Evolutionary conservation across 2,329 filamentous ascomycete genomes (phyloP).

Genomic region (Chaetomium globosum): DNA sequence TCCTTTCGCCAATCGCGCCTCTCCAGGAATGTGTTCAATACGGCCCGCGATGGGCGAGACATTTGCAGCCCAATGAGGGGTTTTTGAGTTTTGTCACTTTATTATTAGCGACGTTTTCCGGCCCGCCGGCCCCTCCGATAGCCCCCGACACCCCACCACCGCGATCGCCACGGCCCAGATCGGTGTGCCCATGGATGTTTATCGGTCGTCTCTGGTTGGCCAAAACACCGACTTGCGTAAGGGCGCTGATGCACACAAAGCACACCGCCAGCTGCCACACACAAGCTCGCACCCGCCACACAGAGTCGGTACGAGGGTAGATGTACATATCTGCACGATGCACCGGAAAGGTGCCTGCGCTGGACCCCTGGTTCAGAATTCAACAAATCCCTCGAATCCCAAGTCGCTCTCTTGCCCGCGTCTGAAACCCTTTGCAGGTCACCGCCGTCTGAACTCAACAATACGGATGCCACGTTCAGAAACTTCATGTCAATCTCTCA

Average conservation of each 20-base stretch:
- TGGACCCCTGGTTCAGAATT: neutral
- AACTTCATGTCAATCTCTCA: neutral
- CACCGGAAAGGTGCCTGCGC: neutral
- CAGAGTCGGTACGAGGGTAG: conserved; percentile 1
- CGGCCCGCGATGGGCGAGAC: conserved; percentile 1
- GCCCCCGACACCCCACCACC: conserved; percentile 20
- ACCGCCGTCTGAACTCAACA: neutral
- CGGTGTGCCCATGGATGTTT: neutral
- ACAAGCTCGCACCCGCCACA: conserved; percentile 9
- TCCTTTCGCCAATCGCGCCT: conserved; percentile 8
- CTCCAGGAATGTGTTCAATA: neutral
- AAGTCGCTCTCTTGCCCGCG: neutral
- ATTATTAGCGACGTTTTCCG: conserved; percentile 22
- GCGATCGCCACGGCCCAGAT: conserved; percentile 23
- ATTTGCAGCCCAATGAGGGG: conserved; percentile 19
- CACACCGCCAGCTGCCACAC: conserved; percentile 17
- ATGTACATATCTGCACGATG: neutral
- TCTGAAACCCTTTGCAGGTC: neutral
- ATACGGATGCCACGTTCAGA: neutral
- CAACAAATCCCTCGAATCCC: conserved; percentile 17
- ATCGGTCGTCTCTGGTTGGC: conserved; percentile 21
- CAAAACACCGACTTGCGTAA: conserved; percentile 9
- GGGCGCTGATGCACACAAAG: conserved; percentile 16
- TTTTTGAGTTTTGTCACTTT: conserved; percentile 16
- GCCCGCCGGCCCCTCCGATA: conserved; percentile 25